Base-by-base conservation (phyloP, 768 basidiomycete genomes). In the Leccinum uliginosum region DNA sequence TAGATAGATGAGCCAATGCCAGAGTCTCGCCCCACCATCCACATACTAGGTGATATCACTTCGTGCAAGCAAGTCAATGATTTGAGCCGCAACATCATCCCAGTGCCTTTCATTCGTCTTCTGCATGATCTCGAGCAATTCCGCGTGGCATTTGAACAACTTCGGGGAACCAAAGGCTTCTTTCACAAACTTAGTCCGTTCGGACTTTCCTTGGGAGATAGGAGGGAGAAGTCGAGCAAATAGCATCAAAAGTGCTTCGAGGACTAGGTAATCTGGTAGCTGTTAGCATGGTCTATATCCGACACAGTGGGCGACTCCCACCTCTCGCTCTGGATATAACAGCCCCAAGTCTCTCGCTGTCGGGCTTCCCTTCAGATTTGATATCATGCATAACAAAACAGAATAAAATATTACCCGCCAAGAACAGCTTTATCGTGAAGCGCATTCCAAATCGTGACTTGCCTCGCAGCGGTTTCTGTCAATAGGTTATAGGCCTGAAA, bases 191-290 rank as follows among this genome's bases (percentile, higher is more conserved):
- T 73, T 64, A 11, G 69, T 60, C 50, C 83, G 75, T 59, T 73
- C 75, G 8, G 57, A 51, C 19, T 64, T 67, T 38, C 75, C 74
- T 43, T 74, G 71, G 1, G 64, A 57, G 10, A 67, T 66, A 12
- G 80, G 71, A 17, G 84, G 83, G 24, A 86, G 67, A 14, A 85
- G 69, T 40, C 79, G 78, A 32, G 79, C 84, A 63, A 86, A 79
- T 1, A 87, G 61, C 52, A 80, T 78, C 44, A 86, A 65, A 4
- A 85, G 74, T 15, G 78, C 75, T 65, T 87, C 86, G 44, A 85
- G 67, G 14, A 78, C 76, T 17, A 86, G 70, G 62, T 78, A 85
- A 53, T 82, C 86, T 85, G 34, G 65, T 32, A 59, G 24, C 32
- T 4, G 38, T 59, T 11, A 46, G 24, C 3, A 30, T 7, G 3